These are phyloP conservation scores for Galeopsis tetrahit DNA, from an alignment of 257 asterid genomes.

Conservation along the genomic window DNA sequence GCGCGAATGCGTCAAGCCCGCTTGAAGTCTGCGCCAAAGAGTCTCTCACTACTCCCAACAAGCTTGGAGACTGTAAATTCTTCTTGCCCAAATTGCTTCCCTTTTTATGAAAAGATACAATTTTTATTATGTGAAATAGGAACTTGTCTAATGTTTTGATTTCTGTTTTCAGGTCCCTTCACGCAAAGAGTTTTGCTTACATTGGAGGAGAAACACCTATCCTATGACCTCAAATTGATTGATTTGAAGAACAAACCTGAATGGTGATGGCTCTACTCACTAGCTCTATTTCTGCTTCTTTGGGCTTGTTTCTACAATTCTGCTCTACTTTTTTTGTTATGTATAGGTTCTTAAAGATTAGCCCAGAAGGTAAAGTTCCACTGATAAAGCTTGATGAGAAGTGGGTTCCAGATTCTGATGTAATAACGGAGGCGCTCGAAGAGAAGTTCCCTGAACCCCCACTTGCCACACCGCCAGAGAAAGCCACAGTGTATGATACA, in stretches of 20 bases:
- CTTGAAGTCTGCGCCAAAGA: constrained; percentile 78
- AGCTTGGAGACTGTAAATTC: constrained; percentile 89
- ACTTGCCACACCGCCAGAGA: constrained; percentile 80
- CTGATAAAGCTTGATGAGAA: constrained; percentile 81
- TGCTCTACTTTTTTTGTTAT: constrained; percentile 5
- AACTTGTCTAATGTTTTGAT: not conserved
- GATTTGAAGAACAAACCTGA: constrained; percentile 86
- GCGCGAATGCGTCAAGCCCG: constrained; percentile 54
- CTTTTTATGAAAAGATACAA: not conserved
- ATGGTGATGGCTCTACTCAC: constrained; percentile 50
- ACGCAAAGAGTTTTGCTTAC: constrained; percentile 89
- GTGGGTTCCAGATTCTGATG: constrained; percentile 96
- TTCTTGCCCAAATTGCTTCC: not conserved
- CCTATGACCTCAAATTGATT: constrained; percentile 81
- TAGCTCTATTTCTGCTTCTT: not conserved
- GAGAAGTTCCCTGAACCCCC: constrained; percentile 89
- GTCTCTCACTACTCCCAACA: constrained; percentile 71
- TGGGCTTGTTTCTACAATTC: not conserved
- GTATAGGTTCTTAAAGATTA: constrained; percentile 69
- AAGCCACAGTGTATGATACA: constrained; percentile 73
- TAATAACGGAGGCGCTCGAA: constrained; percentile 81
- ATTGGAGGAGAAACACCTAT: constrained; percentile 83
- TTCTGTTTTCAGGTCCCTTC: constrained; percentile 71
- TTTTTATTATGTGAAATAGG: not conserved
- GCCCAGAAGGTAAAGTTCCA: constrained; percentile 96